Conservation (phyloP, 1,284 basidiomycete species). For the Athelia sp. region DNA sequence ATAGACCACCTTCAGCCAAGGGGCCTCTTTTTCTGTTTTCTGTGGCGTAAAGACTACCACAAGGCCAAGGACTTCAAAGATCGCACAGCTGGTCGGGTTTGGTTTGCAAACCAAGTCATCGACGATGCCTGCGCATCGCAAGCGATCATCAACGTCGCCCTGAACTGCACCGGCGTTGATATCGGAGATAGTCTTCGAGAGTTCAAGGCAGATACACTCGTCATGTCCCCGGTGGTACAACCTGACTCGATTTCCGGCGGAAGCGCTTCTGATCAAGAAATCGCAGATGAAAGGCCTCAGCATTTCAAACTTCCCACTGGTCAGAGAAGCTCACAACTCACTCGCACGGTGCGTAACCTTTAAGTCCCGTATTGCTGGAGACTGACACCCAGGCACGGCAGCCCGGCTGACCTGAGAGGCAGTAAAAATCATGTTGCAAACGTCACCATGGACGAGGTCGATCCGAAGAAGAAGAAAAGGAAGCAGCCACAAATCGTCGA, state of each 20-base stretch:
- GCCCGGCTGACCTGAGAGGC: conserved; percentile 54
- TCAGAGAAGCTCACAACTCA: conserved; percentile 52
- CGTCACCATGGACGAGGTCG: conserved; percentile 36
- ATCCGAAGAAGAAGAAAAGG: conserved; percentile 16
- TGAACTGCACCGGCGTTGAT: conserved; percentile 49
- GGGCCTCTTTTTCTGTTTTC: conserved; percentile 57
- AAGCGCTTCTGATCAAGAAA: not conserved
- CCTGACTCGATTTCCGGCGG: conserved; percentile 16
- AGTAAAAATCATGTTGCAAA: conserved; percentile 39
- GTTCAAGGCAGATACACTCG: conserved; percentile 46
- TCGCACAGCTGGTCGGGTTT: conserved; percentile 47
- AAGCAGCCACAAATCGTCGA: conserved; percentile 30
- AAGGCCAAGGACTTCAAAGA: conserved; percentile 44
- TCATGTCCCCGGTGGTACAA: conserved; percentile 54
- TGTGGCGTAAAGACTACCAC: conserved; percentile 43
- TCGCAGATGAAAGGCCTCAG: conserved; percentile 58
- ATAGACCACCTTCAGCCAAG: conserved; percentile 49
- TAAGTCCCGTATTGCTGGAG: no score
- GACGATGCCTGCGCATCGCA: conserved; percentile 60
- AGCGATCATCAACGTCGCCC: conserved; percentile 52
- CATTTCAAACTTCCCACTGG: conserved; percentile 44
- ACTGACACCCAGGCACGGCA: conserved; percentile 18
- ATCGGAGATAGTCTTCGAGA: conserved; percentile 37
- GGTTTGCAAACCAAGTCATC: conserved; percentile 66
- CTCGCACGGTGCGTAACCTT: conserved; percentile 47